Evolutionary conservation across 345 rosid species (phyloP).

Genomic region (Anacardium occidentale): DNA sequence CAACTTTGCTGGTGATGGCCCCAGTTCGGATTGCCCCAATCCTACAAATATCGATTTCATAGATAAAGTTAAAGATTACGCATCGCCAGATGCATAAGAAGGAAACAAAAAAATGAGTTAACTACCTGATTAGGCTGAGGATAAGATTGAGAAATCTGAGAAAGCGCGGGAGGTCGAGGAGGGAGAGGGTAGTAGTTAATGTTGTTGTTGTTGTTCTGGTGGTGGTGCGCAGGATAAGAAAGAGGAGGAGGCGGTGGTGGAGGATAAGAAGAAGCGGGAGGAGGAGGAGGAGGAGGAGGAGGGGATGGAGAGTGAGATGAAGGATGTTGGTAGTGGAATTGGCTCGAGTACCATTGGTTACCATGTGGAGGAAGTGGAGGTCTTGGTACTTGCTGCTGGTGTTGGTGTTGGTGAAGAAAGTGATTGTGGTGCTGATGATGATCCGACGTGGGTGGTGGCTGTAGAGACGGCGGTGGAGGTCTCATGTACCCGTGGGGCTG

Average conservation of each 20-base stretch:
- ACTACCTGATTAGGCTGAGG: constrained; percentile 44
- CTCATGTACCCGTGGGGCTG: constrained; percentile 49
- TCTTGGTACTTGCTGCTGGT: constrained; percentile 19
- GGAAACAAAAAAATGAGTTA: background rate
- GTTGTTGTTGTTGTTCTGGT: constrained; percentile 26
- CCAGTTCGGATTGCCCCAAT: constrained; percentile 69
- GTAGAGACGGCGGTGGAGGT: constrained; percentile 45
- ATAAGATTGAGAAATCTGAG: constrained; percentile 41
- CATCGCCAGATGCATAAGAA: background rate
- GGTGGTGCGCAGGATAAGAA: constrained; percentile 34
- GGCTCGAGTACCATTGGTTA: constrained; percentile 52
- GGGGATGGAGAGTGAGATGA: constrained; percentile 34
- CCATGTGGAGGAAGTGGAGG: constrained; percentile 42
- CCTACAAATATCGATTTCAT: constrained; percentile 40
- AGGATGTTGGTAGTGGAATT: constrained; percentile 49
- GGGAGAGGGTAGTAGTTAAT: constrained; percentile 41
- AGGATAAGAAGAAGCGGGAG: constrained; percentile 27
- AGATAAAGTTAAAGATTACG: background rate
- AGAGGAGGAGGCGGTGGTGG: constrained; percentile 43
- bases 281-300: constrained; percentile 56
- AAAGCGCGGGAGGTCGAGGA: constrained; percentile 35
- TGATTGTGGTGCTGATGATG: constrained; percentile 33
- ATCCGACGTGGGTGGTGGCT: constrained; percentile 41
- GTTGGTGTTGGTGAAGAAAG: constrained; percentile 11
- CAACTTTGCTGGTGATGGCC: constrained; percentile 65